These are phyloP conservation scores for Nigrospora osmanthi DNA, from an alignment of 2,329 filamentous ascomycete genomes.

Conservation along the genomic window DNA sequence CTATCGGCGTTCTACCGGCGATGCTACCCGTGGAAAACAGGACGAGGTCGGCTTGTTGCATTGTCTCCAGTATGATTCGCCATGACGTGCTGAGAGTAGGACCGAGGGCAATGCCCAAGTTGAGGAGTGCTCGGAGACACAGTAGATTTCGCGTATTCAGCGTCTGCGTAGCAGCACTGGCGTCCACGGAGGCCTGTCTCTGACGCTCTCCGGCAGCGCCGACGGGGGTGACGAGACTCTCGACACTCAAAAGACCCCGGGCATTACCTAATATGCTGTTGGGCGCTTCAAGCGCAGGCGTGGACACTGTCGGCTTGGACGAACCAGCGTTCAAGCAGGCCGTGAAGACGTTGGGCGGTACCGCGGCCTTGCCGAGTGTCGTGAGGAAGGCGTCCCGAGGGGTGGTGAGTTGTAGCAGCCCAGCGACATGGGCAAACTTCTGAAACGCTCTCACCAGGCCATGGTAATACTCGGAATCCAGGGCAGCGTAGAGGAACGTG, in stretches of 20 bases:
- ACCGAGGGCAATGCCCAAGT: conserved; percentile 87
- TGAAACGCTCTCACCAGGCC: conserved; percentile 87
- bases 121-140: conserved; percentile 85
- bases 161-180: conserved; percentile 32
- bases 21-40: conserved; percentile 57
- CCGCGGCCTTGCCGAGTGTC: conserved; percentile 85
- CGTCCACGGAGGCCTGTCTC: conserved; percentile 52
- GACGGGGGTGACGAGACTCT: conserved; percentile 55
- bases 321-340: conserved; percentile 46
- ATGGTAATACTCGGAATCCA: conserved; percentile 93
- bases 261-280: conserved; percentile 62
- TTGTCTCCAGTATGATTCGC: conserved; percentile 83
- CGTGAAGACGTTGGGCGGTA: conserved; percentile 70
- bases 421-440: conserved; percentile 90
- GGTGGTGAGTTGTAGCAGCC: conserved; percentile 73
- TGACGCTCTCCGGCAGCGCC: conserved; percentile 50
- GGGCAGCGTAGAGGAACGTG: conserved; percentile 83
- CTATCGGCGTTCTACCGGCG: conserved; percentile 41
- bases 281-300: conserved; percentile 39
- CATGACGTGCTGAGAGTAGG: conserved; percentile 80
- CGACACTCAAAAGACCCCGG: conserved; percentile 65
- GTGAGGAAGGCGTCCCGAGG: conserved; percentile 93
- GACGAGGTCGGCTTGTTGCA: conserved; percentile 89
- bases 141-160: conserved; percentile 85
- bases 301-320: conserved; percentile 32